phyloP scores from a whole-genome alignment of 176 grass and related monocot species.

The Triticum aestivum region DNA sequence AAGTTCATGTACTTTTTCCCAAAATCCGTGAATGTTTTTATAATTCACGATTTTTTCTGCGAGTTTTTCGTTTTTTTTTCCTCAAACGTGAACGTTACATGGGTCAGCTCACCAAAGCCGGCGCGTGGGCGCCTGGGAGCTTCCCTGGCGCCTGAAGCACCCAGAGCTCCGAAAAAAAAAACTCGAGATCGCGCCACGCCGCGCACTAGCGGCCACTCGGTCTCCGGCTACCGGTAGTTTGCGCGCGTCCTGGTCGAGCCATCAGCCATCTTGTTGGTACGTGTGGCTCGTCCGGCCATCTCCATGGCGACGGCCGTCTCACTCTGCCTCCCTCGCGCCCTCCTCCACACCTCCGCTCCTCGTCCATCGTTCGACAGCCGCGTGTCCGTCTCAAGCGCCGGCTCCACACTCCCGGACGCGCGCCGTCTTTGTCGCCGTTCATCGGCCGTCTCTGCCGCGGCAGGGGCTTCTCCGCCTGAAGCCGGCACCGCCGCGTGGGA shows the following conservation, averaged over 20 bases:
- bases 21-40: too few relatives aligned
- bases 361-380: background rate
- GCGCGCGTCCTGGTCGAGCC: too few relatives aligned
- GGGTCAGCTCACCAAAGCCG: too few relatives aligned
- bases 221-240: too few relatives aligned
- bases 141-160: too few relatives aligned
- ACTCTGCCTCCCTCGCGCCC: constrained; percentile 6
- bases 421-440: background rate
- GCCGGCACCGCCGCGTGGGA: constrained; percentile 34
- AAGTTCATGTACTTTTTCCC: too few relatives aligned
- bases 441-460: background rate
- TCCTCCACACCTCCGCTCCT: background rate
- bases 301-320: constrained; percentile 39
- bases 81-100: too few relatives aligned
- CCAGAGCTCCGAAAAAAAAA: too few relatives aligned
- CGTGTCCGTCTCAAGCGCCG: background rate
- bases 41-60: too few relatives aligned
- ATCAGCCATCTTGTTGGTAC: too few relatives aligned
- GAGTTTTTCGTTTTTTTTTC: too few relatives aligned
- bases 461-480: constrained; percentile 12
- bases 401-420: background rate
- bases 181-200: background rate
- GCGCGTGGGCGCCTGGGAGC: too few relatives aligned
- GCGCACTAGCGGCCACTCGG: background rate
- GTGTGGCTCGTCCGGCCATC: background rate